These are phyloP conservation scores for Pichia thaimueangensis DNA, from an alignment of 805 yeast species.

Conservation along the genomic window DNA sequence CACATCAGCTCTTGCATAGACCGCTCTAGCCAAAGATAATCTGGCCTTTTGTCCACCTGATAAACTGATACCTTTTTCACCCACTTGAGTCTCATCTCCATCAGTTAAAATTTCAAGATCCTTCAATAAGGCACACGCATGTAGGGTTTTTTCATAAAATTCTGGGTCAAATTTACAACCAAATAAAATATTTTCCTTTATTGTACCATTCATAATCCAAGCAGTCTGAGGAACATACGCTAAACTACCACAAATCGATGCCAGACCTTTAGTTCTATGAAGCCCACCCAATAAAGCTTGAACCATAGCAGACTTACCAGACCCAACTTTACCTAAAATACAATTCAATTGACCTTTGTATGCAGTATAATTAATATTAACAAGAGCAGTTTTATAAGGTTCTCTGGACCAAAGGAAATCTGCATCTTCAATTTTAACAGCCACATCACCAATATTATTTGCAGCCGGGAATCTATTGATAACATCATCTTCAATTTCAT, in stretches of 20 bases:
- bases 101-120: slow-evolving; percentile 79
- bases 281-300: slow-evolving; percentile 51
- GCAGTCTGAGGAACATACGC: slow-evolving; percentile 72
- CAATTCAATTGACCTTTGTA: slow-evolving; percentile 50
- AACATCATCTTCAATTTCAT: slow-evolving; percentile 71
- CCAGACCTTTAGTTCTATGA: slow-evolving; percentile 27
- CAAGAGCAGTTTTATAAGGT: slow-evolving; percentile 56
- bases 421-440: slow-evolving; percentile 56
- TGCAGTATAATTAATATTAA: slow-evolving; percentile 43
- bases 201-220: slow-evolving; percentile 95
- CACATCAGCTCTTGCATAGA: slow-evolving; percentile 88
- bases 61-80: slow-evolving; percentile 93
- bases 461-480: slow-evolving; percentile 47
- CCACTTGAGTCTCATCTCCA: slow-evolving; percentile 89
- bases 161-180: slow-evolving; percentile 79
- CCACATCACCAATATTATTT: slow-evolving; percentile 54
- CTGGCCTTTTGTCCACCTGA: slow-evolving; percentile 99
- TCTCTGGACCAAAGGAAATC: slow-evolving; percentile 75
- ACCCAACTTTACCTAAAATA: slow-evolving; percentile 61
- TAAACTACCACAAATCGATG: slow-evolving; percentile 37
- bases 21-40: slow-evolving; percentile 90
- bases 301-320: slow-evolving; percentile 58
- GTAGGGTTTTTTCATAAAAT: slow-evolving; percentile 73
- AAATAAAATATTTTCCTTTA: slow-evolving; percentile 83
- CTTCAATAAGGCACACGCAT: slow-evolving; percentile 79